phyloP scores from a whole-genome alignment of 2,329 filamentous ascomycete species.

The Fusarium sp. region DNA sequence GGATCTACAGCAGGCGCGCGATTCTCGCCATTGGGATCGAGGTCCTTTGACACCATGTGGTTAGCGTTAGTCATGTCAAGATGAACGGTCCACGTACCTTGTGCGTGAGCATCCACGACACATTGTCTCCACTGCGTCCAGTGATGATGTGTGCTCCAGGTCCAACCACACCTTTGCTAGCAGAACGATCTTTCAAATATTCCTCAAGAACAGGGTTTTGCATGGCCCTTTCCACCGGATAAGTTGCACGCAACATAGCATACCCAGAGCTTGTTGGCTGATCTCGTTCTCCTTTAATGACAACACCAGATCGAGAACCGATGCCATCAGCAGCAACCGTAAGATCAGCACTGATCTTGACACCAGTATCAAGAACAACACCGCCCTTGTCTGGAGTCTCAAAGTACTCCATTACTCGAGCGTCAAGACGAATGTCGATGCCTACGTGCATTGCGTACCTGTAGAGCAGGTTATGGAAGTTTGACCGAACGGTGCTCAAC shows the following conservation, averaged over 20 bases:
- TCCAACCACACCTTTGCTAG: background rate
- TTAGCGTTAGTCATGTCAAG: no score
- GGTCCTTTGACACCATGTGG: no score
- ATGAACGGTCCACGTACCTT: background rate
- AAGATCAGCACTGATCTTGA: background rate
- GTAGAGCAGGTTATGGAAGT: background rate
- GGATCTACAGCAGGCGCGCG: background rate
- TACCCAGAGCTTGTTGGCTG: background rate
- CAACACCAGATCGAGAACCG: background rate
- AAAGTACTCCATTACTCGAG: background rate
- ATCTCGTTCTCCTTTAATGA: background rate
- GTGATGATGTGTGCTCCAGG: background rate
- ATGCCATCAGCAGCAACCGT: slow-evolving; percentile 6
- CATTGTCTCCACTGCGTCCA: background rate
- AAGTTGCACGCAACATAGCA: background rate
- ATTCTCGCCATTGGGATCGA: background rate
- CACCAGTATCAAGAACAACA: background rate
- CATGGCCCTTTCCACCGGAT: background rate
- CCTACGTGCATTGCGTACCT: background rate
- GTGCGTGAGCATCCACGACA: background rate
- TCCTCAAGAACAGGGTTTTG: background rate
- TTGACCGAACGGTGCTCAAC: background rate
- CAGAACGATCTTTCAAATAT: background rate
- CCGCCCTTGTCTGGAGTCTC: background rate
- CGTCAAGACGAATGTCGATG: background rate